Base-by-base conservation (phyloP, 805 yeast species). In the Metschnikowia borealis region DNA sequence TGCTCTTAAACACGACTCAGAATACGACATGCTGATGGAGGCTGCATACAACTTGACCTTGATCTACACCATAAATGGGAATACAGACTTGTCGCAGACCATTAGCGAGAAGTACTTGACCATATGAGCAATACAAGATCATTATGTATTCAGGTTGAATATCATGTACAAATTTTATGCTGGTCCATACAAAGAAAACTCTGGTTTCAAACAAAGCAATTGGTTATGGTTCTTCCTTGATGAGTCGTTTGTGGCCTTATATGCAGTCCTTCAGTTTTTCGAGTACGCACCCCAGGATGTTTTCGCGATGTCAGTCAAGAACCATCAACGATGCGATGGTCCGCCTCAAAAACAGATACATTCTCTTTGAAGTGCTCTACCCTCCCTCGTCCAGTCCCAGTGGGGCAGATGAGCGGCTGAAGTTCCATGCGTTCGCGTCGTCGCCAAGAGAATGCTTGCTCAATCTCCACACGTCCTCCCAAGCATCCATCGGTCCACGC, bases 11-110 rank as follows among this genome's bases (percentile, higher is more conserved):
- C 76, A 77, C n/a, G 83, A 80, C 44, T 49, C 58, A 0, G 62
- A 52, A n/a, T 81, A 78, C 44, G 88, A 85, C 63, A 62, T 91
- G 53, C 82, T 78, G 65, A 69, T 71, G 56, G 96, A 89, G 55
- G 87, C 97, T 0, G 97, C 97, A 1, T 89, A 91, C 62, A 92
- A 92, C 62, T 69, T 90, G 57, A 77, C 83, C 32, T 74, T 85
- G 59, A 85, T 92, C 21, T 92, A 89, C 66, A 83, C 82, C 51
- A 73, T 79, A 55, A 84, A 84, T 62, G 96, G 95, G 4, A 91
- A 91, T 62, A 69, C 81, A 11, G 69, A 68, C 48, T 70, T 84
- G 39, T 91, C 96, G 0, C 75, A 80, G 49, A 67, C 70, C 36
- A 64, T 91, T 18, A 82, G 89, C 69, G 85, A 84, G 47, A 69